These are phyloP conservation scores for Geotrichum restrictum DNA, from an alignment of 1,139 yeast genomes.

Conservation along the genomic window DNA sequence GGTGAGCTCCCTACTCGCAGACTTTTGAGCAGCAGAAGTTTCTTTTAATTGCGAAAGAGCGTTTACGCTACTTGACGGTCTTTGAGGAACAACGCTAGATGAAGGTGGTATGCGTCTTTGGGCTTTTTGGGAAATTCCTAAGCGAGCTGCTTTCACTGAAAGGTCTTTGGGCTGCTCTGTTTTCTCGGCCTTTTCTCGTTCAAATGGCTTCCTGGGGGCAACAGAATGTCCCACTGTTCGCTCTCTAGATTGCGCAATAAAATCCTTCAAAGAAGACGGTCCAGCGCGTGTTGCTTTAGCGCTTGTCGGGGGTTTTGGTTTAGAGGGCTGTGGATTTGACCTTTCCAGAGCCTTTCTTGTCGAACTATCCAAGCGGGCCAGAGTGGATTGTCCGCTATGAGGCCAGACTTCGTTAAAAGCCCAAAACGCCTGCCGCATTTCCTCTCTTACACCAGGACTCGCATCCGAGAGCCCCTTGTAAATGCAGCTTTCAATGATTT, in stretches of 20 bases:
- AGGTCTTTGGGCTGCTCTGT: constrained; percentile 10
- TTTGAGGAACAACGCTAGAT: not conserved
- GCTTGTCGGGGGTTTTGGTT: not conserved
- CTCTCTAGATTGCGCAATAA: constrained; percentile 14
- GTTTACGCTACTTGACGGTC: not conserved
- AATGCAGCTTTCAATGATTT: constrained; percentile 51
- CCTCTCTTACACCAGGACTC: constrained; percentile 72
- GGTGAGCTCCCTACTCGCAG: not conserved
- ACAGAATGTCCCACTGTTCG: not conserved
- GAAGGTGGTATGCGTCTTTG: constrained; percentile 10
- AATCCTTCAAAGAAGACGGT: constrained; percentile 11
- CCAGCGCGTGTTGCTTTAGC: constrained; percentile 6
- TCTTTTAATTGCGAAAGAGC: not conserved
- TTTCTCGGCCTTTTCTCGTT: constrained; percentile 5
- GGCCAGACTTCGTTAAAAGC: constrained; percentile 52
- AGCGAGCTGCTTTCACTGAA: constrained; percentile 10
- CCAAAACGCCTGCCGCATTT: constrained; percentile 76
- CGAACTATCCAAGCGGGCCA: constrained; percentile 45
- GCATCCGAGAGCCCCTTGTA: constrained; percentile 70
- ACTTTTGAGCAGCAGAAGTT: not conserved
- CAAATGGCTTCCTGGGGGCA: constrained; percentile 7
- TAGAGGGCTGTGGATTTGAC: constrained; percentile 36
- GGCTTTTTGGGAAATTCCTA: constrained; percentile 17
- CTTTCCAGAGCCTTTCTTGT: constrained; percentile 55
- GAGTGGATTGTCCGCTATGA: constrained; percentile 38